phyloP scores from a whole-genome alignment of 768 basidiomycete genomes.

The Hericium rajendrae region DNA sequence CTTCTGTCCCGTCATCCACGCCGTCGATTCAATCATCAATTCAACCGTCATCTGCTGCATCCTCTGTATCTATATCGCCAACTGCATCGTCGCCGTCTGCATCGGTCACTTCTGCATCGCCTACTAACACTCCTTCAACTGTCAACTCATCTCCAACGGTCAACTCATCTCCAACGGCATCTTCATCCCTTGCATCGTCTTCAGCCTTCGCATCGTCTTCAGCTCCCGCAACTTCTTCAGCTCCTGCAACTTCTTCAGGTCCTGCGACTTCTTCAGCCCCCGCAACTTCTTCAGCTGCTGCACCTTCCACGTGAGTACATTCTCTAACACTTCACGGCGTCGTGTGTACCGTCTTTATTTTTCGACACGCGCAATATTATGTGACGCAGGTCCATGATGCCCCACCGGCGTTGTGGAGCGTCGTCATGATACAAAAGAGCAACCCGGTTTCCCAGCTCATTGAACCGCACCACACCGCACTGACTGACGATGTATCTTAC shows the following conservation, averaged over 20 bases:
- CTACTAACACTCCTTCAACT: background rate
- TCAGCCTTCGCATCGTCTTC: conserved; percentile 2
- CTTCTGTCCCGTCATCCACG: conserved; percentile 11
- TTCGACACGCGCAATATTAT: too few species aligned
- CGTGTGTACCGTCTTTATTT: background rate
- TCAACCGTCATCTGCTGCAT: conserved; percentile 11
- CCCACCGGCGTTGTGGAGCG: too few species aligned
- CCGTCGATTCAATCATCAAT: background rate
- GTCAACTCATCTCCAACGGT: background rate
- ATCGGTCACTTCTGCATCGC: background rate
- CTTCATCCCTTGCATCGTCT: background rate
- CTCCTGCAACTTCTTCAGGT: background rate
- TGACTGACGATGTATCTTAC: too few species aligned
- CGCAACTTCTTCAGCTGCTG: background rate
- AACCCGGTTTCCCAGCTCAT: too few species aligned
- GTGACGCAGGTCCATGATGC: too few species aligned
- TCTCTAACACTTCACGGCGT: background rate
- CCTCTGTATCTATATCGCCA: conserved; percentile 9
- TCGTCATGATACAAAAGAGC: too few species aligned
- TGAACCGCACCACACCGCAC: too few species aligned
- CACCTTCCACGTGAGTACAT: background rate
- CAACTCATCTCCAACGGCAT: background rate
- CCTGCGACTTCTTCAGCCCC: background rate
- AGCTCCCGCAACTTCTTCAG: background rate
- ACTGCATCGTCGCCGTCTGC: conserved; percentile 6